These are phyloP conservation scores for Hepatocystis sp. DNA, from an alignment of 169 alveolate species.

Conservation along the genomic window DNA sequence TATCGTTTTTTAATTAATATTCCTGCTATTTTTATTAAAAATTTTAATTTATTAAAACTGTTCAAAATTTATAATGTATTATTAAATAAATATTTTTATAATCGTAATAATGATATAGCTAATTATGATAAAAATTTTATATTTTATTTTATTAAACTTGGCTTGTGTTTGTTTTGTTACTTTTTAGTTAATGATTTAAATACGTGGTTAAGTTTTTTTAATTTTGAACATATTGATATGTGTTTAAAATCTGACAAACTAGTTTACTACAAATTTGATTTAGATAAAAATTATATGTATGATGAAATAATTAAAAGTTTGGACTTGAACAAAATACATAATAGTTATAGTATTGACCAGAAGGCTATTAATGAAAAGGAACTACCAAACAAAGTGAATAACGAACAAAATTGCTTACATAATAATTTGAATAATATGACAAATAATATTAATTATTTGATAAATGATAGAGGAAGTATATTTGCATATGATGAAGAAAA, in stretches of 20 bases:
- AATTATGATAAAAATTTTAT: slow-evolving; percentile 47
- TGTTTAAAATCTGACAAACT: slow-evolving; percentile 18
- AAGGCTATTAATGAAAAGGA: too few species aligned
- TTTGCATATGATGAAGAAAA: too few species aligned
- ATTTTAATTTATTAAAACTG: slow-evolving; percentile 48
- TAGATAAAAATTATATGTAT: slow-evolving; percentile 3
- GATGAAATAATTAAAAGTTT: slow-evolving; percentile 26
- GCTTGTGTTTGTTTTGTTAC: slow-evolving; percentile 35
- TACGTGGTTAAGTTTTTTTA: slow-evolving; percentile 47
- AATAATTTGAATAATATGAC: too few species aligned
- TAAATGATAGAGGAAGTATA: too few species aligned
- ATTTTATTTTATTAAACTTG: slow-evolving; percentile 34
- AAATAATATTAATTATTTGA: too few species aligned
- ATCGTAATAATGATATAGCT: slow-evolving; percentile 14
- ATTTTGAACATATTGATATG: slow-evolving; percentile 28
- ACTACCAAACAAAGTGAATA: too few species aligned
- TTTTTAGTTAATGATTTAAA: slow-evolving; percentile 21
- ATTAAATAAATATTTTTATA: slow-evolving; percentile 21
- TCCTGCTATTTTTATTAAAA: slow-evolving; percentile 24
- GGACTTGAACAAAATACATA: background rate
- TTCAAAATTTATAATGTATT: slow-evolving; percentile 16
- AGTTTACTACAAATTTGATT: slow-evolving; percentile 10
- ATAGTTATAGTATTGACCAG: too few species aligned
- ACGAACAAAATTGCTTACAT: too few species aligned
- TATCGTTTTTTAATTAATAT: slow-evolving; percentile 46